Evolutionary conservation across 2,329 filamentous ascomycete species (phyloP).

Genomic region (Pseudogymnoascus sp.): DNA sequence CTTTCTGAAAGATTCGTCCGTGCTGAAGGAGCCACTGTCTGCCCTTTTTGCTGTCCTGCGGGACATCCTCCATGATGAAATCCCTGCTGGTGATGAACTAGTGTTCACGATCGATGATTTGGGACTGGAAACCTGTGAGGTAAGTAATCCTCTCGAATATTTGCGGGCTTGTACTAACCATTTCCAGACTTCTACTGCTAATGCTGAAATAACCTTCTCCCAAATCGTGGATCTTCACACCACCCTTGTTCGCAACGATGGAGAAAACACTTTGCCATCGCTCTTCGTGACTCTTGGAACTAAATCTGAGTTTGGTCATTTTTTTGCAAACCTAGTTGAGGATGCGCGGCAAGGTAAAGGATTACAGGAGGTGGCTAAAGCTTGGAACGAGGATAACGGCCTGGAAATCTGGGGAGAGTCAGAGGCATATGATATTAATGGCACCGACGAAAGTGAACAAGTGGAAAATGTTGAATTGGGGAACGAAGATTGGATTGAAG

Average conservation of each 20-base stretch:
- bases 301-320: slow-evolving; percentile 43
- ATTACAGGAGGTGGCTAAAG: slow-evolving; percentile 18
- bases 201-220: slow-evolving; percentile 41
- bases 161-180: slow-evolving; percentile 19
- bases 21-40: slow-evolving; percentile 43
- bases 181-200: slow-evolving; percentile 39
- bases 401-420: slow-evolving; percentile 4
- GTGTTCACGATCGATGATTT: slow-evolving; percentile 46
- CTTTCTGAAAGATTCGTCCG: slow-evolving; percentile 46
- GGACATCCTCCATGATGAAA: slow-evolving; percentile 43
- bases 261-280: slow-evolving; percentile 40
- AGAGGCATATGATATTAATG: not conserved
- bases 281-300: slow-evolving; percentile 49
- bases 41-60: slow-evolving; percentile 50
- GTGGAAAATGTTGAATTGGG: slow-evolving; percentile 14
- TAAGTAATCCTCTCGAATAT: slow-evolving; percentile 28
- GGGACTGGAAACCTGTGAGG: slow-evolving; percentile 49
- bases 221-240: slow-evolving; percentile 53
- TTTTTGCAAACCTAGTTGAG: slow-evolving; percentile 42
- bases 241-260: slow-evolving; percentile 45
- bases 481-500: not conserved
- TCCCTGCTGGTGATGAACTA: slow-evolving; percentile 49
- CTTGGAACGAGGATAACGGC: slow-evolving; percentile 17
- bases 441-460: slow-evolving; percentile 15
- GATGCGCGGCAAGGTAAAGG: slow-evolving; percentile 49